Percentiles rank a stretch among this genome's conserved stretches.
Conservation (phyloP, 2,329 filamentous ascomycete species). For the Fusarium nodosum region DNA sequence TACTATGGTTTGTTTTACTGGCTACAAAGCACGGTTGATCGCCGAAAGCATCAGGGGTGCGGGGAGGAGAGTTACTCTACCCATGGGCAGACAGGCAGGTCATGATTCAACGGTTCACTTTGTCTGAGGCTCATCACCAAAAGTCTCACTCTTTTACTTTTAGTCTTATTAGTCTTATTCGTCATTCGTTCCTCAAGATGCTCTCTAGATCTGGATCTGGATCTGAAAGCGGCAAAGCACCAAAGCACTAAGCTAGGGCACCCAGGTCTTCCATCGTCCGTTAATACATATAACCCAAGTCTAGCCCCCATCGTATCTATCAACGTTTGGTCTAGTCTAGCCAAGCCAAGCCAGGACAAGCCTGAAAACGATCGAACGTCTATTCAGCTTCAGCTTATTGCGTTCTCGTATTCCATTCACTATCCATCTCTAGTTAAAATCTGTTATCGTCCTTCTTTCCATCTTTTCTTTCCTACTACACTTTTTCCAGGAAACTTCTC, state of each 20-base stretch:
- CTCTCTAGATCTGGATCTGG: background rate
- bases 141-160: conserved; percentile 23
- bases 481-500: conserved; percentile 6
- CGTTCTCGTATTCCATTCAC: conserved; percentile 40
- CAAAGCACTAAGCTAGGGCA: conserved; percentile 1
- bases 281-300: conserved; percentile 25
- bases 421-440: background rate
- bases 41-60: conserved; percentile 33
- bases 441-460: conserved; percentile 17
- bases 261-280: conserved; percentile 7
- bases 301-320: conserved; percentile 23
- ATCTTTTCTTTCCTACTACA: conserved; percentile 7
- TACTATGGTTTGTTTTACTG: conserved; percentile 37
- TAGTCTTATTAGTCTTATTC: conserved; percentile 18
- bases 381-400: conserved; percentile 41
- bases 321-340: conserved; percentile 18
- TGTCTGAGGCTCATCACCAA: conserved; percentile 38
- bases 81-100: background rate
- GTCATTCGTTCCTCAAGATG: conserved; percentile 33
- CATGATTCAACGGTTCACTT: conserved; percentile 27
- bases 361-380: conserved; percentile 24
- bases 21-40: conserved; percentile 34
- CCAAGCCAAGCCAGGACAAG: conserved; percentile 41
- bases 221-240: conserved; percentile 19
- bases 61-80: conserved; percentile 19